Percentiles rank a stretch among this genome's conserved stretches.
phyloP scores from a whole-genome alignment of 1,284 basidiomycete species.

The Naganishia albida region DNA sequence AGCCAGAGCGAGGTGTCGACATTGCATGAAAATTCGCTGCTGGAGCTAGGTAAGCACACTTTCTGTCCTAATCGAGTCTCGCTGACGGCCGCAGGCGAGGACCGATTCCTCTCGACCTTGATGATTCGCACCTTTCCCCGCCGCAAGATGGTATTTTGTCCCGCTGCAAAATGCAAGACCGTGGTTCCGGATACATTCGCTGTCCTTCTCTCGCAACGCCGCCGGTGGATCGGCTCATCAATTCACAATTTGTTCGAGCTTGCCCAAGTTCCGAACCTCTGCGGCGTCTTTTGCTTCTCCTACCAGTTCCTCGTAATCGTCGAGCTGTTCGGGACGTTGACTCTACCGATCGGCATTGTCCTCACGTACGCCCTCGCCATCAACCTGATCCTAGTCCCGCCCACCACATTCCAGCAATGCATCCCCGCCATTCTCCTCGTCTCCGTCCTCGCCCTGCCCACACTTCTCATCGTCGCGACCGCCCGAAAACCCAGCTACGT shows the following conservation, averaged over 20 bases:
- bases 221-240: conserved; percentile 99
- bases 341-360: conserved; percentile 89
- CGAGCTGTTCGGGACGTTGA: conserved; percentile 94
- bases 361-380: conserved; percentile 88
- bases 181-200: conserved; percentile 94
- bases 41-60: conserved; percentile 48
- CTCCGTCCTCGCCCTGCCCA: conserved; percentile 90
- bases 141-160: conserved; percentile 99
- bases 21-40: conserved; percentile 95
- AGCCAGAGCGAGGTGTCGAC: conserved; percentile 91
- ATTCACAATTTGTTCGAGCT: conserved; percentile 99
- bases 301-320: conserved; percentile 99
- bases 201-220: conserved; percentile 90
- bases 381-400: conserved; percentile 77
- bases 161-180: conserved; percentile 91
- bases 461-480: conserved; percentile 86
- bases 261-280: conserved; percentile 92
- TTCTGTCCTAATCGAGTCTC: background rate
- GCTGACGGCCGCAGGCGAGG: conserved; percentile 71
- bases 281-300: conserved; percentile 93
- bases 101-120: conserved; percentile 95
- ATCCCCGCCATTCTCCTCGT: conserved; percentile 90
- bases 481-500: conserved; percentile 94
- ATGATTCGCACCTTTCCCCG: conserved; percentile 95
- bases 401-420: conserved; percentile 81